These are phyloP conservation scores for Pyracantha coccinea DNA, from an alignment of 331 rosid genomes.

Conservation along the genomic window DNA sequence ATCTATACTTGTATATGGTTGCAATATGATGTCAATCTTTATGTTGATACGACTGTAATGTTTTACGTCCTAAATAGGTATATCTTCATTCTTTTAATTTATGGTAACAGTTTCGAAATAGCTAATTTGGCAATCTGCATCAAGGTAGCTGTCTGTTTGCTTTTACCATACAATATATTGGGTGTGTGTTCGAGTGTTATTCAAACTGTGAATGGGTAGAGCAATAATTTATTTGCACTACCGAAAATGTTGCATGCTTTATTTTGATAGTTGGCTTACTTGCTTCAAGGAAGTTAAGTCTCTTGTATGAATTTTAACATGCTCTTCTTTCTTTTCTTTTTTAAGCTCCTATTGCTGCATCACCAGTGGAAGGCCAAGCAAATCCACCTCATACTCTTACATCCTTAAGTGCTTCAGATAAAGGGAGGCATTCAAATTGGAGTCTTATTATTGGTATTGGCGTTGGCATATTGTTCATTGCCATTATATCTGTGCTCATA, in stretches of 20 bases:
- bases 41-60: neutral
- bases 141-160: neutral
- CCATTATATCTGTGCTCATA: constrained; percentile 42
- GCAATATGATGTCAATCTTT: neutral
- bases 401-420: constrained; percentile 32
- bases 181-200: too few relatives aligned
- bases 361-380: constrained; percentile 47
- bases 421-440: constrained; percentile 53
- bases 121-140: neutral
- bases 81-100: neutral
- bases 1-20: constrained; percentile 1
- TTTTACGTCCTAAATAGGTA: neutral
- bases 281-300: neutral
- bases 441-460: constrained; percentile 59
- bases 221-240: neutral
- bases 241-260: neutral
- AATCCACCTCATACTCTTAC: constrained; percentile 34
- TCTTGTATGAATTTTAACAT: constrained; percentile 8
- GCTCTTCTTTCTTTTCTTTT: constrained; percentile 12
- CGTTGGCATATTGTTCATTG: constrained; percentile 57
- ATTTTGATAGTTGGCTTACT: neutral
- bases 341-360: constrained; percentile 59
- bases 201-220: too few relatives aligned
- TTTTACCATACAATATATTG: neutral
- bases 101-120: neutral